These are phyloP conservation scores for Eucalyptus regnans DNA, from an alignment of 345 rosid species.

Conservation along the genomic window DNA sequence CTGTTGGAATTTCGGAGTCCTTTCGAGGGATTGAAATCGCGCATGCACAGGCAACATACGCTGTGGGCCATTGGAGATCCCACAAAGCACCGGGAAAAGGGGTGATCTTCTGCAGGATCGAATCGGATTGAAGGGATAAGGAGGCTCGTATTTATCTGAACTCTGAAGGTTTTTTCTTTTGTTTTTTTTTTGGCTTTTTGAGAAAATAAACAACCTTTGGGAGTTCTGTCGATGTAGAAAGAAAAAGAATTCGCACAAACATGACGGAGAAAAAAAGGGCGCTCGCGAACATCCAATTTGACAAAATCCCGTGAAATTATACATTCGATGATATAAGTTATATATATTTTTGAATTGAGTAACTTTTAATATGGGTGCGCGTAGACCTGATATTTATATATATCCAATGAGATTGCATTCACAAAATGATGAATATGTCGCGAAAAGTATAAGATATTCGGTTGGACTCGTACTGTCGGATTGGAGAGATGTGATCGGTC, in stretches of 20 bases:
- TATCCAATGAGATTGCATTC: background rate
- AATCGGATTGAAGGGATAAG: background rate
- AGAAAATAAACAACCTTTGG: background rate
- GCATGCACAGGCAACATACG: background rate
- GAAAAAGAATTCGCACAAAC: background rate
- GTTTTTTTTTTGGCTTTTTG: too few species aligned
- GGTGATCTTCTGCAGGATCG: background rate
- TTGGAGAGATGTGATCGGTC: background rate
- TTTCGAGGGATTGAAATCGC: background rate
- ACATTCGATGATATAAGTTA: background rate
- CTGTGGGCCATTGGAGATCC: background rate
- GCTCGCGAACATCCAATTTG: background rate
- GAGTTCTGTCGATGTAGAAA: background rate
- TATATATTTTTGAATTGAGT: background rate
- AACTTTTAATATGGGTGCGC: rapidly evolving
- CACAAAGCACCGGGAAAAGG: background rate
- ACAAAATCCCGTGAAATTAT: background rate
- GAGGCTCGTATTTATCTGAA: background rate
- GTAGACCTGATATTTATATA: rapidly evolving
- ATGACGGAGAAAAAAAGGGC: background rate
- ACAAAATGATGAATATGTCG: background rate
- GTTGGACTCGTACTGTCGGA: rapidly evolving
- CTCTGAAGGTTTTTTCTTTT: background rate
- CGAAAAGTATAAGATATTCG: background rate
- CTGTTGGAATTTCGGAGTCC: background rate